Percentiles rank a stretch among this genome's conserved stretches.
Evolutionary conservation across 108 stramenopile genomes (phyloP).

Genomic region (Cyclotella cryptica): DNA sequence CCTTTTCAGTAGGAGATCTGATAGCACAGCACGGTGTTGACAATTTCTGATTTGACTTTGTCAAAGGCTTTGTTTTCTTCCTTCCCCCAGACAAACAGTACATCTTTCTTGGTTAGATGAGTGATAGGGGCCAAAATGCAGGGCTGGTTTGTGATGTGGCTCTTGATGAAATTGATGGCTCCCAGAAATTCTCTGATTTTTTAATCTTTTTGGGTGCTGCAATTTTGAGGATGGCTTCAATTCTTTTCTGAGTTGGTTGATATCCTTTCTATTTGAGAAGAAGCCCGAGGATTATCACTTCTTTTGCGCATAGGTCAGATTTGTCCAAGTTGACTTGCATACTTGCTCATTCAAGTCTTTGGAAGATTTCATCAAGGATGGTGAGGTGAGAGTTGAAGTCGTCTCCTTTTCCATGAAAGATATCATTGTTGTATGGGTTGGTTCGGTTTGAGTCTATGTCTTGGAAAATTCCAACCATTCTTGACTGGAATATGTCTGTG

Average conservation of each 20-base stretch:
- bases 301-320: constrained; percentile 14
- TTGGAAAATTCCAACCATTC: too few species aligned
- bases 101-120: constrained; percentile 22
- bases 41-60: constrained; percentile 2
- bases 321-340: constrained; percentile 40
- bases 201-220: constrained; percentile 19
- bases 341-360: constrained; percentile 1
- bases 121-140: constrained; percentile 38
- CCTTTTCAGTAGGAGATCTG: constrained; percentile 13
- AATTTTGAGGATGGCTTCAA: constrained; percentile 30
- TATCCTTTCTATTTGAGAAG: constrained; percentile 10
- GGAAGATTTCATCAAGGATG: constrained; percentile 7
- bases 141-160: constrained; percentile 27
- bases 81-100: neutral
- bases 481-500: too few species aligned
- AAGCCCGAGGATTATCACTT: constrained; percentile 30
- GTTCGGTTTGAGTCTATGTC: too few species aligned
- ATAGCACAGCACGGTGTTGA: constrained; percentile 7
- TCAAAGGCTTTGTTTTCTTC: constrained; percentile 15
- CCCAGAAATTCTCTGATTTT: constrained; percentile 42
- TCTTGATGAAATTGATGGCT: constrained; percentile 38
- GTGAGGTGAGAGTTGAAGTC: constrained; percentile 1
- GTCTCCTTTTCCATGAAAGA: too few species aligned
- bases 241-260: constrained; percentile 8
- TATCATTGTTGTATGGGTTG: too few species aligned